Evolutionary conservation across 2,329 filamentous ascomycete species (phyloP).

Genomic region (Nigrospora oryzae): DNA sequence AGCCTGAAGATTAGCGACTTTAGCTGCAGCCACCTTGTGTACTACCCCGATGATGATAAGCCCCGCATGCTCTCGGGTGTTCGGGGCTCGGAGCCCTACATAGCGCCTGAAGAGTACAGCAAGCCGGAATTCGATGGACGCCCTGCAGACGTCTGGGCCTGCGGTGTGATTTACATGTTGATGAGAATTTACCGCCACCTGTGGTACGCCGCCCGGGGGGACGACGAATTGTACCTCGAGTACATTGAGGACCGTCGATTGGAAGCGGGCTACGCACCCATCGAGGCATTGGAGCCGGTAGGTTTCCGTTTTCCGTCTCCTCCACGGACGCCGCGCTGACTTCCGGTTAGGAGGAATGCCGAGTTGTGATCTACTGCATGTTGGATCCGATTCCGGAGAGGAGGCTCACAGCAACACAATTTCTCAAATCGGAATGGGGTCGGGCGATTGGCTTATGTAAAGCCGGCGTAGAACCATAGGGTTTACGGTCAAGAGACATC

Average conservation of each 20-base stretch:
- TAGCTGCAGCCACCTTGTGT: slow-evolving; percentile 96
- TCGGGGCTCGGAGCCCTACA: slow-evolving; percentile 93
- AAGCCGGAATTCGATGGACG: slow-evolving; percentile 93
- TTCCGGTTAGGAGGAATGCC: too few relatives aligned
- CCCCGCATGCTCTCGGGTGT: slow-evolving; percentile 96
- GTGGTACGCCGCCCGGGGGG: slow-evolving; percentile 93
- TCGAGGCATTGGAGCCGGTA: slow-evolving; percentile 90
- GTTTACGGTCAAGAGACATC: too few relatives aligned
- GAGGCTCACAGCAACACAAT: too few relatives aligned
- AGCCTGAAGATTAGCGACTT: slow-evolving; percentile 97
- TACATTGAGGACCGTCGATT: slow-evolving; percentile 89
- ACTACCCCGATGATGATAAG: slow-evolving; percentile 98
- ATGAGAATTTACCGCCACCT: slow-evolving; percentile 94
- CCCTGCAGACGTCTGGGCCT: slow-evolving; percentile 95
- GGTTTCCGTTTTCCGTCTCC: slow-evolving; percentile 23
- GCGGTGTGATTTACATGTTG: slow-evolving; percentile 98
- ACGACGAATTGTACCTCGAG: slow-evolving; percentile 92
- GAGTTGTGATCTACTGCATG: too few relatives aligned
- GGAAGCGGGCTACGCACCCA: slow-evolving; percentile 91
- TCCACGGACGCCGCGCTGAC: too few relatives aligned
- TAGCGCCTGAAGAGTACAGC: slow-evolving; percentile 90
- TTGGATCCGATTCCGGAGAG: too few relatives aligned
- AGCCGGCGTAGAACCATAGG: too few relatives aligned
- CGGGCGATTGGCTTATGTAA: too few relatives aligned
- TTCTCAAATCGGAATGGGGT: too few relatives aligned